Evolutionary conservation across 805 yeast genomes (phyloP).

Genomic region (Metschnikowia noctiluminum): DNA sequence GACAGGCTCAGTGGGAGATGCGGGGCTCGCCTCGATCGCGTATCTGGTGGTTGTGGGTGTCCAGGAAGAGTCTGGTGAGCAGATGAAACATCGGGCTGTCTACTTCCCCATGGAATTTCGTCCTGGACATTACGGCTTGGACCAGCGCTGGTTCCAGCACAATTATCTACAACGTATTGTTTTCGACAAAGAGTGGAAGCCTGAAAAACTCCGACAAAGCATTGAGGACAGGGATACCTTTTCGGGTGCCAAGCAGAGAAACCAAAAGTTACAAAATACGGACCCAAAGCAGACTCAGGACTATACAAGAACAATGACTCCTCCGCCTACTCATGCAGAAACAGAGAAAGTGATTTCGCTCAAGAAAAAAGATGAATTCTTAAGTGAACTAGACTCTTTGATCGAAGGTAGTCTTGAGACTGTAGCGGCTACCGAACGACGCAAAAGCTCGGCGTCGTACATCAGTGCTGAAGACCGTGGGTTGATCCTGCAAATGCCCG

Average conservation of each 20-base stretch:
- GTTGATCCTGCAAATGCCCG: constrained; percentile 12
- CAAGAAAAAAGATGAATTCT: constrained; percentile 16
- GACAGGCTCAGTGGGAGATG: constrained; percentile 40
- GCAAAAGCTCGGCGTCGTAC: constrained; percentile 24
- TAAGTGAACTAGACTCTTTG: constrained; percentile 30
- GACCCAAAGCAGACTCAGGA: too few species aligned
- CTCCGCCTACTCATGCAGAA: too few species aligned
- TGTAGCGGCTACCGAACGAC: constrained; percentile 30
- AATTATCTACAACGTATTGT: constrained; percentile 25
- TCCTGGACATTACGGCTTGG: constrained; percentile 24
- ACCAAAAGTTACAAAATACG: too few species aligned
- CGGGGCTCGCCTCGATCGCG: constrained; percentile 35
- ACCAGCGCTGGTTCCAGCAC: constrained; percentile 27
- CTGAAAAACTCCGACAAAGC: background rate
- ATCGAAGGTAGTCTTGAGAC: constrained; percentile 34
- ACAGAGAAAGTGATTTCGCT: too few species aligned
- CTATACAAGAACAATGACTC: background rate
- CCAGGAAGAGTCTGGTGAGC: constrained; percentile 16
- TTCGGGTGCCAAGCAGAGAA: too few species aligned
- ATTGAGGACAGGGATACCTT: background rate
- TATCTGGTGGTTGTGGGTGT: constrained; percentile 37
- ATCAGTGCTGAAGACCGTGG: constrained; percentile 13
- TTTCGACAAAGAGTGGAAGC: constrained; percentile 31
- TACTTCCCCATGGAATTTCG: constrained; percentile 35
- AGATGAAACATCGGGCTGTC: constrained; percentile 21